phyloP scores from a whole-genome alignment of 192 early-diverging fungal species.

The Diversispora epigaea region DNA sequence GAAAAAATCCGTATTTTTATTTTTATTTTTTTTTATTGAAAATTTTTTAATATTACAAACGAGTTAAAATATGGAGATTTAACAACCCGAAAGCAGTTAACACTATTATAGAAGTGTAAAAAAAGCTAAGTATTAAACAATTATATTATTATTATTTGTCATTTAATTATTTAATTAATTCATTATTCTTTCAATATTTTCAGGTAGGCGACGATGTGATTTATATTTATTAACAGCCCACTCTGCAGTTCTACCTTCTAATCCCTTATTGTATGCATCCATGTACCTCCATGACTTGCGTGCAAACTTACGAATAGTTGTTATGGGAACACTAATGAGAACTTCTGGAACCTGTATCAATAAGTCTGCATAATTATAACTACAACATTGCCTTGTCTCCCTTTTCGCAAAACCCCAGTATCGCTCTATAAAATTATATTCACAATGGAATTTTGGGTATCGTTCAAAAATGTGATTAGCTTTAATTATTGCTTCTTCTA shows the following conservation, averaged over 20 bases:
- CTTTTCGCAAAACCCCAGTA: conserved; percentile 26
- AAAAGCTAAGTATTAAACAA: no score
- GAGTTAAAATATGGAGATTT: no score
- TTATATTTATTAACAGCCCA: conserved; percentile 32
- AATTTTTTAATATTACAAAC: no score
- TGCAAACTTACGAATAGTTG: not conserved
- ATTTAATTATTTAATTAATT: no score
- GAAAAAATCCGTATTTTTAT: no score
- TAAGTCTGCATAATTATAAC: conserved; percentile 25
- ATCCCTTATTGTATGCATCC: conserved; percentile 33
- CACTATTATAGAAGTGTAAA: no score
- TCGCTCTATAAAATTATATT: no score
- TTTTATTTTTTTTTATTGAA: no score
- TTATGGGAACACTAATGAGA: not conserved
- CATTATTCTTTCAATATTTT: no score
- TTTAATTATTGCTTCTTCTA: conserved; percentile 22
- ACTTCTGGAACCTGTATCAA: not conserved
- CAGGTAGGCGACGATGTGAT: conserved; percentile 25
- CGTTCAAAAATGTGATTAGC: conserved; percentile 18
- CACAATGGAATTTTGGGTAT: conserved; percentile 31
- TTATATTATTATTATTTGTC: no score
- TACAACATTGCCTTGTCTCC: not conserved
- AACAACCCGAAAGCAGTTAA: no score
- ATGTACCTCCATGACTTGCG: conserved; percentile 17
- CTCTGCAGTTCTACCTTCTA: conserved; percentile 21